Conservation (phyloP, 2,329 filamentous ascomycete species). For the Talaromyces piceae region DNA sequence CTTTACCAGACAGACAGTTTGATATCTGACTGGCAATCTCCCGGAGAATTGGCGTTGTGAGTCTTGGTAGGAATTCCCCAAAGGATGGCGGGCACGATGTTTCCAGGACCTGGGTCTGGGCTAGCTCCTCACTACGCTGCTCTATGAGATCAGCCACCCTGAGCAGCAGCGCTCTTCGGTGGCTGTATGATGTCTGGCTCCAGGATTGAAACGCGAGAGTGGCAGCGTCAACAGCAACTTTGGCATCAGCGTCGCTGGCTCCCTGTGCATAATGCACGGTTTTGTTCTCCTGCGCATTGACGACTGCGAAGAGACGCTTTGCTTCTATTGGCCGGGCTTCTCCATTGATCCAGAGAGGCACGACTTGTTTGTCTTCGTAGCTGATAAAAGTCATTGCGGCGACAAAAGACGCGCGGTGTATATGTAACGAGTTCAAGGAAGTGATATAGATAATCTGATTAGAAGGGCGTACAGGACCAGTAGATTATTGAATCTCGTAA, state of each 20-base stretch:
- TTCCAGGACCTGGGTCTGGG: not conserved
- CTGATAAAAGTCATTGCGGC: not conserved
- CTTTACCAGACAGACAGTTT: constrained; percentile 14
- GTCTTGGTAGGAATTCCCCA: not conserved
- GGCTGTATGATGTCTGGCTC: not conserved
- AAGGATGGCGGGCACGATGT: not conserved
- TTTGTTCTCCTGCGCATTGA: constrained; percentile 1
- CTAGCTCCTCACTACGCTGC: not conserved
- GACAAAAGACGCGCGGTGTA: no score
- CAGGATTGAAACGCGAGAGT: constrained; percentile 3
- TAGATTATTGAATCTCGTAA: no score
- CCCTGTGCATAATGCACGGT: not conserved
- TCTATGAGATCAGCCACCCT: constrained; percentile 2
- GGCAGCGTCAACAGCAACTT: constrained; percentile 4
- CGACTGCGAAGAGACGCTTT: not conserved
- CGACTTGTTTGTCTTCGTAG: not conserved
- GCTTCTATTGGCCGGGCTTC: not conserved
- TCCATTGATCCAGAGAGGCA: constrained; percentile 5
- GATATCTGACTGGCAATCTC: constrained; percentile 4
- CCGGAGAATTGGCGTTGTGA: not conserved
- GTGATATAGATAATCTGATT: no score
- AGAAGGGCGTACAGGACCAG: no score
- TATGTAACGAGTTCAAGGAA: no score
- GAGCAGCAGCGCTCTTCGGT: constrained; percentile 5
- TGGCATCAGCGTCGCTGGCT: constrained; percentile 3